Evolutionary conservation across 2,329 filamentous ascomycete species (phyloP).

Genomic region (Mycocentrospora acerina): DNA sequence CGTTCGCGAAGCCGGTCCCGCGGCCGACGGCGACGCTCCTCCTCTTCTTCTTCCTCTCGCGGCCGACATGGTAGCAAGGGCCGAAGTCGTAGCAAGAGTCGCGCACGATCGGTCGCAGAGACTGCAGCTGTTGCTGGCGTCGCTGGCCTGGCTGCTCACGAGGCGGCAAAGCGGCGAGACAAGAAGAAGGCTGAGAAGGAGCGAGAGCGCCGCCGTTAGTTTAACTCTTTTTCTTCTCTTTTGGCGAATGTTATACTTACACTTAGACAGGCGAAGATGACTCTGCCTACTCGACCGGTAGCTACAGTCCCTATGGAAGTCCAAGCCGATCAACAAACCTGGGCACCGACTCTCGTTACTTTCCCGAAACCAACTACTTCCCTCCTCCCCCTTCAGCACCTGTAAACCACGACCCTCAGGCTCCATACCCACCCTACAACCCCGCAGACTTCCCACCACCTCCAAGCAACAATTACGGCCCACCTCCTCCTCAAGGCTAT

Average conservation of each 20-base stretch:
- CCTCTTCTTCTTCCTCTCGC: conserved; percentile 45
- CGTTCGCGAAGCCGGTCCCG: conserved; percentile 37
- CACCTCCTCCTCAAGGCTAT: conserved; percentile 26
- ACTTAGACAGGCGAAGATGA: conserved; percentile 35
- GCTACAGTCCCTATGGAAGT: conserved; percentile 30
- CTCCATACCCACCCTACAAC: conserved; percentile 36
- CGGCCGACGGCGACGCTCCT: conserved; percentile 46
- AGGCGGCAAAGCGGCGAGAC: conserved; percentile 58
- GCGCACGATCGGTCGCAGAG: conserved; percentile 54
- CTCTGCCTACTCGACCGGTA: conserved; percentile 36
- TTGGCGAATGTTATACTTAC: conserved; percentile 20
- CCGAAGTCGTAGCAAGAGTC: conserved; percentile 42
- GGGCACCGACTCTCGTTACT: conserved; percentile 40
- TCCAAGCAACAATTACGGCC: conserved; percentile 21
- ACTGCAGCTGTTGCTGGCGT: conserved; percentile 60
- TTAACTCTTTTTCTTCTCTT: conserved; percentile 3
- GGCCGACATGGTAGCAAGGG: conserved; percentile 37
- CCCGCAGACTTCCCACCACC: conserved; percentile 49
- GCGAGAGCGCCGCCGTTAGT: conserved; percentile 54
- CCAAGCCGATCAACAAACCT: conserved; percentile 38
- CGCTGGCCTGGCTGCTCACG: conserved; percentile 59
- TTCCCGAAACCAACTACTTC: conserved; percentile 51
- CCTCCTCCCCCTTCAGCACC: conserved; percentile 48
- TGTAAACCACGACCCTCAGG: conserved; percentile 29
- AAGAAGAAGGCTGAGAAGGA: conserved; percentile 58